Base-by-base conservation (phyloP, 352 stramenopile species). In the Elongisporangium anandrum region DNA sequence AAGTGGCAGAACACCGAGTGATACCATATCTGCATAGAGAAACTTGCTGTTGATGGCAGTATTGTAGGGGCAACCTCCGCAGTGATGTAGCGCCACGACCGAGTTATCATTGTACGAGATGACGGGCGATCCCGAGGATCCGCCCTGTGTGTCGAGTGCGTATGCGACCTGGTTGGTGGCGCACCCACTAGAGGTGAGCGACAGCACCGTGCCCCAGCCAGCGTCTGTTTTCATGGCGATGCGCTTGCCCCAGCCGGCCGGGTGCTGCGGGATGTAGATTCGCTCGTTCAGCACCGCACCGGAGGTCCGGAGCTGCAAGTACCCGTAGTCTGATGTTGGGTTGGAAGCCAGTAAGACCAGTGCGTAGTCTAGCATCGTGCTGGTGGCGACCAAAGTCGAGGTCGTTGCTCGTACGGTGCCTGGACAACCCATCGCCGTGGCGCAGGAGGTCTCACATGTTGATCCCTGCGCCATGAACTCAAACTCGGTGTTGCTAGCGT, bases 71-170 rank as follows among this genome's bases (percentile, higher is more conserved):
- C 84, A 94, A 1, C 81, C 81, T 1, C 84, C 84, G 52, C 84
- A 94, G 60, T 92, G 83, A 57, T 92, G 84, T 4, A 94, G 65
- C 5, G 65, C 84, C 21, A 91, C 63, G 3, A 94, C 84, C 2
- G 59, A 41, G 45, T 94, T 90, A 54, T 94, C 84, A 0, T 21
- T 59, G 60, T 55, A 77, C 6, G 78, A 68, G 23, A 92, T 68
- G 8, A 93, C 68, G 0, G 84, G 84, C 8, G 84, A 90, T 7
- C 84, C 84, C 0, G 81, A 94, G 47, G 84, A 89, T 0, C 84
- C 84, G 4, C 76, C 81, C 13, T 80, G 72, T 2, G 84, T 94
- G 64, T 94, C 84, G 7, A 92, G 54, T 23, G 65, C 73, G 66
- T 94, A 94, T 0, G 69, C 80, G 15, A 92, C 77, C 57, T 94